These are phyloP conservation scores for Solanum sejunctum DNA, from an alignment of 257 asterid species.

Conservation along the genomic window DNA sequence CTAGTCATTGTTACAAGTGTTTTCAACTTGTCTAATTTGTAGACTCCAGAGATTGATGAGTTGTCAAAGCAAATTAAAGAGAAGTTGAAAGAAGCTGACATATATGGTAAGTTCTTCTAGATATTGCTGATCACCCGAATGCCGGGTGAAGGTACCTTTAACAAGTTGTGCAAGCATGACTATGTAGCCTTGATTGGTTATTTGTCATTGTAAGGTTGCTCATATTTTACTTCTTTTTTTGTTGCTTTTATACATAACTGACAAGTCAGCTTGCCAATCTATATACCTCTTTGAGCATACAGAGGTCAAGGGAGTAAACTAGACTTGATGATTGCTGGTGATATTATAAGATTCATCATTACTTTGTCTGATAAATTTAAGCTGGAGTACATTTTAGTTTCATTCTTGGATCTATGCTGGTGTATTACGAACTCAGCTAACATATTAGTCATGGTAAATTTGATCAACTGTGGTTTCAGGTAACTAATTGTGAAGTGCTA, in stretches of 20 bases:
- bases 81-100: conserved; percentile 74
- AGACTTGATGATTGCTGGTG: neutral
- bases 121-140: neutral
- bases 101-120: conserved; percentile 33
- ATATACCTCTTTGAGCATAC: neutral
- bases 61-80: conserved; percentile 77
- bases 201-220: neutral
- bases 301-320: neutral
- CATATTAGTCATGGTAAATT: neutral
- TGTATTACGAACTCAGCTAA: neutral
- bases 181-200: neutral
- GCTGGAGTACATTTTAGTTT: neutral
- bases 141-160: neutral
- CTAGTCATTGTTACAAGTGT: neutral
- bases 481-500: neutral
- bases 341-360: neutral
- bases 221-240: neutral
- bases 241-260: neutral
- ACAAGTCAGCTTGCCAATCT: neutral
- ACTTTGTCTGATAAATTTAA: neutral
- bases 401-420: neutral
- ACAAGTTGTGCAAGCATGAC: neutral
- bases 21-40: conserved; percentile 2
- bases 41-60: conserved; percentile 75
- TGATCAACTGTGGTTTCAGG: neutral